A percentile compares a stretch with the other conserved stretches of the same genome.
These are phyloP conservation scores for Nitzschia inconspicua DNA, from an alignment of 108 stramenopile genomes.

Conservation along the genomic window DNA sequence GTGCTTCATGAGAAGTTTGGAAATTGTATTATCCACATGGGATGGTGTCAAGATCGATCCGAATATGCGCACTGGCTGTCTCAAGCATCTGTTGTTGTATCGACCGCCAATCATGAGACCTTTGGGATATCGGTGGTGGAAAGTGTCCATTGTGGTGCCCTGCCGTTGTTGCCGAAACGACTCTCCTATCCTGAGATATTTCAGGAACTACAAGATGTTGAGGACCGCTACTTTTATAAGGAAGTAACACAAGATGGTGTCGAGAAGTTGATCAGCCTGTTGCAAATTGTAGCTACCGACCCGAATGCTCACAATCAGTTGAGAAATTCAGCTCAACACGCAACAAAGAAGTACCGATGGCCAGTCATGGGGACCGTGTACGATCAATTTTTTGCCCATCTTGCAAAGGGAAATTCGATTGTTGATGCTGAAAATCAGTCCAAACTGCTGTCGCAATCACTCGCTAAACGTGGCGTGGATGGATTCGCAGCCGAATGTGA, in stretches of 20 bases:
- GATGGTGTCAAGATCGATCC: slow-evolving; percentile 19
- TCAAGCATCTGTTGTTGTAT: slow-evolving; percentile 12
- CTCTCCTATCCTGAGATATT: slow-evolving; percentile 28
- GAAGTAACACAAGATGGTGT: slow-evolving; percentile 1
- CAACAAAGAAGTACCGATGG: slow-evolving; percentile 16
- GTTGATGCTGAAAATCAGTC: background rate
- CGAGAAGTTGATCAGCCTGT: background rate
- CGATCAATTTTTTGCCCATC: slow-evolving; percentile 1
- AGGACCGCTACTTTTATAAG: background rate
- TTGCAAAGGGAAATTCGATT: slow-evolving; percentile 2
- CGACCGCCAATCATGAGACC: slow-evolving; percentile 21
- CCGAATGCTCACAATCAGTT: background rate
- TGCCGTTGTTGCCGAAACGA: slow-evolving; percentile 20
- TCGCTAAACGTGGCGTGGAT: too few relatives aligned
- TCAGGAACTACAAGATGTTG: background rate
- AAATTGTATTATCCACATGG: slow-evolving; percentile 5
- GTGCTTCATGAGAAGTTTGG: slow-evolving; percentile 4
- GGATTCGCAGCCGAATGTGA: too few relatives aligned
- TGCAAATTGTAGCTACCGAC: background rate
- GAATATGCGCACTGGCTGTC: slow-evolving; percentile 18
- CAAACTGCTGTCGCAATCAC: too few relatives aligned
- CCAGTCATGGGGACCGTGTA: slow-evolving; percentile 6
- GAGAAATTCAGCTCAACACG: background rate
- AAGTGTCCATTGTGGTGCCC: slow-evolving; percentile 24
- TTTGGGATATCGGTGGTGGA: slow-evolving; percentile 33